phyloP scores from a whole-genome alignment of 495 filamentous ascomycete genomes.

The Talaromyces trachyspermus region DNA sequence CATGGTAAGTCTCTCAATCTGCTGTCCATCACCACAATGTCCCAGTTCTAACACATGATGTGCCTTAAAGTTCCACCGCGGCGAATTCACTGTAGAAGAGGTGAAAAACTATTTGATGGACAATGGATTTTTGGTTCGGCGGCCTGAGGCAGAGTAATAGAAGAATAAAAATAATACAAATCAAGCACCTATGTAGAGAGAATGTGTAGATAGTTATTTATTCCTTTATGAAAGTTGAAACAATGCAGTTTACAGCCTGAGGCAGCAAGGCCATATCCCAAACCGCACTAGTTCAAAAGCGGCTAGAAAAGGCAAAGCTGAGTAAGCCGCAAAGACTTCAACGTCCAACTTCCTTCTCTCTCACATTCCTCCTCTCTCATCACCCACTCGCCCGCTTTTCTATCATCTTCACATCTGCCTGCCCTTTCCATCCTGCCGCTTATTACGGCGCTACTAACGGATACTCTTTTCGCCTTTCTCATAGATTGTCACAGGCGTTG shows the following conservation, averaged over 20 bases:
- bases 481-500: too few relatives aligned
- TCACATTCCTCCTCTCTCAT: background rate
- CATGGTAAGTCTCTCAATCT: slow-evolving; percentile 55
- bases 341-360: background rate
- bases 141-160: slow-evolving; percentile 49
- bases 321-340: too few relatives aligned
- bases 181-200: too few relatives aligned
- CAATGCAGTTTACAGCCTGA: too few relatives aligned
- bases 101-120: slow-evolving; percentile 80
- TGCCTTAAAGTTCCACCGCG: slow-evolving; percentile 70
- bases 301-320: too few relatives aligned
- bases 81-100: slow-evolving; percentile 87
- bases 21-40: slow-evolving; percentile 6
- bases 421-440: too few relatives aligned
- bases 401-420: background rate
- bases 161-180: too few relatives aligned
- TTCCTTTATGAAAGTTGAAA: background rate
- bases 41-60: slow-evolving; percentile 13
- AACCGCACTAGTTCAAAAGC: background rate
- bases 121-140: slow-evolving; percentile 65
- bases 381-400: background rate
- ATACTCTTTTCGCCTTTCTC: too few relatives aligned
- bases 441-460: too few relatives aligned
- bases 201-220: too few relatives aligned
- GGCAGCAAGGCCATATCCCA: background rate